These are phyloP conservation scores for Pseudogymnoascus sp. DNA, from an alignment of 2,329 filamentous ascomycete genomes.

Conservation along the genomic window DNA sequence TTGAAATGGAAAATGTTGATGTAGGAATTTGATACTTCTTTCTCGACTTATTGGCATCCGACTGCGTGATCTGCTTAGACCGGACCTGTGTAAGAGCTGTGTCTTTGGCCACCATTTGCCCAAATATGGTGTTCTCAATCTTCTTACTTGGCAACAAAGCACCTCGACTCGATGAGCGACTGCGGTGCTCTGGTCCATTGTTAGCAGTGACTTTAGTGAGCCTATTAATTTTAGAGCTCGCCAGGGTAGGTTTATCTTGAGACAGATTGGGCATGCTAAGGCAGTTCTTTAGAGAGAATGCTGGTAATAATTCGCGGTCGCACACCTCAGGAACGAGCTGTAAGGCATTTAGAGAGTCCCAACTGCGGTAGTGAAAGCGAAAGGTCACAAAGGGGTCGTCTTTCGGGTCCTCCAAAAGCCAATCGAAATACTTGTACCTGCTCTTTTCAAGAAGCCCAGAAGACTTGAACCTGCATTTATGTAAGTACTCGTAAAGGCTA, in stretches of 20 bases:
- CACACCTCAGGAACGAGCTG: slow-evolving; percentile 34
- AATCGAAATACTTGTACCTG: slow-evolving; percentile 29
- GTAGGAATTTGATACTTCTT: slow-evolving; percentile 5
- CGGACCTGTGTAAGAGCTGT: slow-evolving; percentile 8
- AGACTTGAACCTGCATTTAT: slow-evolving; percentile 37
- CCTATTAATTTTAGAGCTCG: background rate
- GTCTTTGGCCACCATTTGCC: slow-evolving; percentile 4
- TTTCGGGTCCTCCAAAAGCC: slow-evolving; percentile 41
- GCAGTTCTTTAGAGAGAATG: slow-evolving; percentile 16
- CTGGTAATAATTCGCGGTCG: slow-evolving; percentile 19
- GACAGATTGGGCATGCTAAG: slow-evolving; percentile 12
- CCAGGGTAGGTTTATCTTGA: background rate
- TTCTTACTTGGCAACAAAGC: background rate
- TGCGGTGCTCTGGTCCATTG: background rate
- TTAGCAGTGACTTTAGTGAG: background rate
- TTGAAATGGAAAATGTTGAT: slow-evolving; percentile 4
- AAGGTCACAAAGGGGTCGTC: slow-evolving; percentile 46
- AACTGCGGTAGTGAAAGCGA: slow-evolving; percentile 48
- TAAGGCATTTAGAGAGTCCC: slow-evolving; percentile 39
- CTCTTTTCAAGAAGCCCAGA: slow-evolving; percentile 42
- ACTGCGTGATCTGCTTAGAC: background rate
- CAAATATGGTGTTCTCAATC: slow-evolving; percentile 11
- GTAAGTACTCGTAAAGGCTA: background rate
- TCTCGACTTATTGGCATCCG: slow-evolving; percentile 12
- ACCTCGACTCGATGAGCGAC: background rate